Percentiles rank a stretch among this genome's conserved stretches.
Conservation (phyloP, 1,284 basidiomycete genomes). For the Fistulina hepatica region DNA sequence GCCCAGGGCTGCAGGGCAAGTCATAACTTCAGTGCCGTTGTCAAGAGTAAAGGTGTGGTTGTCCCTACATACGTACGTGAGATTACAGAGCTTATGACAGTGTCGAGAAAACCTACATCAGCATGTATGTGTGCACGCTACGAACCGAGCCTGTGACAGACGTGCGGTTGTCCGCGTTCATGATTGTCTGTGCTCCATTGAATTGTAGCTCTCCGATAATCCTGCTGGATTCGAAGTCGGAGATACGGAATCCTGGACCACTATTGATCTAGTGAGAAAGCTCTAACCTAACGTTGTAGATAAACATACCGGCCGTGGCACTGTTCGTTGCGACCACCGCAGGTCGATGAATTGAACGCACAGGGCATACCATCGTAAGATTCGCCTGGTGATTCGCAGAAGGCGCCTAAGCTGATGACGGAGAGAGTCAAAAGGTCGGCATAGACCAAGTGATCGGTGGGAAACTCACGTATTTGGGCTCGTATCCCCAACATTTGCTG, state of each 20-base stretch:
- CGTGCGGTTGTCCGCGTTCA: constrained; percentile 33
- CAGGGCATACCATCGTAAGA: constrained; percentile 55
- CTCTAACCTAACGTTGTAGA: background rate
- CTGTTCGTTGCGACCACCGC: constrained; percentile 54
- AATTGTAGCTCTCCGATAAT: constrained; percentile 62
- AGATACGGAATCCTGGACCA: constrained; percentile 60
- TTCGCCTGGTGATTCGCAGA: constrained; percentile 66
- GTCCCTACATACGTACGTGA: constrained; percentile 26
- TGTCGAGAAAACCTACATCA: constrained; percentile 40
- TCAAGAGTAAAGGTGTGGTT: constrained; percentile 52
- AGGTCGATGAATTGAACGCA: constrained; percentile 59
- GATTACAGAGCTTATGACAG: background rate
- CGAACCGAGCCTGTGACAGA: constrained; percentile 47
- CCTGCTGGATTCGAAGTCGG: constrained; percentile 61
- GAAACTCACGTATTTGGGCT: constrained; percentile 60
- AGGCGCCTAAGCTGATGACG: constrained; percentile 47
- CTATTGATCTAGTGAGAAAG: constrained; percentile 24
- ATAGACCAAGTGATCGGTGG: background rate
- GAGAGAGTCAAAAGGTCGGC: constrained; percentile 4
- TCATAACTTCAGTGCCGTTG: constrained; percentile 58
- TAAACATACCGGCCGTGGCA: constrained; percentile 50
- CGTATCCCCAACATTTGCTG: constrained; percentile 71
- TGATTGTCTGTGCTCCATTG: constrained; percentile 50
- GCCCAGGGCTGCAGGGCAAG: constrained; percentile 68
- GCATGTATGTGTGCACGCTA: constrained; percentile 55